These are phyloP conservation scores for Erigeron philadelphicus DNA, from an alignment of 140 eudicot species.

Conservation along the genomic window DNA sequence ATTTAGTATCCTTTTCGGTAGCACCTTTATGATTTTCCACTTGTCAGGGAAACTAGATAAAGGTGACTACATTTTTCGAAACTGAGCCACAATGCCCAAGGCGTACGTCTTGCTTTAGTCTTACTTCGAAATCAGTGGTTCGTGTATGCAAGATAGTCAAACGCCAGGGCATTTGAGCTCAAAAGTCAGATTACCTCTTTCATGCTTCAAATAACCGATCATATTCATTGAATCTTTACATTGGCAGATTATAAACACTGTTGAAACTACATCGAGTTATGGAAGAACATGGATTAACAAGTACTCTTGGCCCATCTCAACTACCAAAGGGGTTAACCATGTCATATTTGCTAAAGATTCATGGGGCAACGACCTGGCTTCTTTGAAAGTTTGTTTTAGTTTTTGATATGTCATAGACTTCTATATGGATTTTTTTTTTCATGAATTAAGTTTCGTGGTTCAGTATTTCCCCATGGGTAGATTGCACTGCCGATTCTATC, in stretches of 20 bases:
- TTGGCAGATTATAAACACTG: constrained; percentile 29
- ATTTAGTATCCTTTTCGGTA: too few species aligned
- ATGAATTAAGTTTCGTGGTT: constrained; percentile 23
- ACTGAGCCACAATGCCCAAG: background rate
- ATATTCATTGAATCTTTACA: constrained; percentile 10
- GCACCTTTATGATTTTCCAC: background rate
- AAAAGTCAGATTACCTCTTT: constrained; percentile 15
- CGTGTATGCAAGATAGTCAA: background rate
- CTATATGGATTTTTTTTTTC: constrained; percentile 10
- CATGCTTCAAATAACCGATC: background rate
- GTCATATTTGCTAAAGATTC: constrained; percentile 22
- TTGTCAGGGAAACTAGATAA: background rate
- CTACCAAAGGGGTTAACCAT: constrained; percentile 13
- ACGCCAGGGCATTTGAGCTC: constrained; percentile 1
- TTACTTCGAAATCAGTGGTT: background rate
- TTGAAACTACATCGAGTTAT: constrained; percentile 21
- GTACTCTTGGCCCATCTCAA: constrained; percentile 13
- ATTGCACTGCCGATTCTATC: constrained; percentile 19
- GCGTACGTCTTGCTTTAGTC: background rate
- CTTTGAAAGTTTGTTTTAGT: constrained; percentile 29
- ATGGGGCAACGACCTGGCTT: constrained; percentile 24
- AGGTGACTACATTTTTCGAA: background rate
- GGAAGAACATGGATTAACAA: constrained; percentile 25
- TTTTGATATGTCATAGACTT: constrained; percentile 25
- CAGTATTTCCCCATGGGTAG: constrained; percentile 22